Conservation (phyloP, 768 basidiomycete genomes). For the Rubroboletus pulcherrimus region DNA sequence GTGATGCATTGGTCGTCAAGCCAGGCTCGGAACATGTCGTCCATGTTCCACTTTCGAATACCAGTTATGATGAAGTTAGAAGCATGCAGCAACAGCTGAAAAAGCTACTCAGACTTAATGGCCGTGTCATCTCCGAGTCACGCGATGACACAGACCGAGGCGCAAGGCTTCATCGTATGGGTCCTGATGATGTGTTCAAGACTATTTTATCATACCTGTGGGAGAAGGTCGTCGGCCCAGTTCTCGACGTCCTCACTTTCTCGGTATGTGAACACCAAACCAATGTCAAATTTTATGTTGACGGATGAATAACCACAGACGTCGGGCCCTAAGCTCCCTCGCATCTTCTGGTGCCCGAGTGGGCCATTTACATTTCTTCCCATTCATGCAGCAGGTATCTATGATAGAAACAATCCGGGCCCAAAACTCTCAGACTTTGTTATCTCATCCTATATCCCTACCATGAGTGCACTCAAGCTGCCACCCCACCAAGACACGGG, state of each 20-base stretch:
- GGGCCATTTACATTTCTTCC: neutral
- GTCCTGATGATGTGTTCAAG: neutral
- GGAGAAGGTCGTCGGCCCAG: neutral
- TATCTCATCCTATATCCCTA: slow-evolving; percentile 27
- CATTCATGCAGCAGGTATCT: neutral
- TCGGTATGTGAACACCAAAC: neutral
- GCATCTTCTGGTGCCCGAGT: neutral
- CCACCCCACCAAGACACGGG: neutral
- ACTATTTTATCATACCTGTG: neutral
- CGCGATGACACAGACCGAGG: neutral
- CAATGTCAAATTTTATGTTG: neutral
- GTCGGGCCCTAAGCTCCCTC: neutral
- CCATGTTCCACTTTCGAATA: neutral
- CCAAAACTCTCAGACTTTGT: neutral
- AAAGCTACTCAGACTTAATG: neutral
- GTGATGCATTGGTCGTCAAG: neutral
- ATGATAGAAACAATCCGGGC: neutral
- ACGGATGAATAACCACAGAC: neutral
- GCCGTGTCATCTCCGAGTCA: neutral
- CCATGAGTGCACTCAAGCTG: slow-evolving; percentile 19
- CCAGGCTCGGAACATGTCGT: neutral
- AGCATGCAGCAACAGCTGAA: neutral
- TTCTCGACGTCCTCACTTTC: neutral
- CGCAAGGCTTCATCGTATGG: neutral
- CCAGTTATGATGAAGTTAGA: neutral